Percentiles rank a stretch among this genome's conserved stretches.
Conservation (phyloP, 805 yeast species). For the Dipodascopsis uninucleata region DNA sequence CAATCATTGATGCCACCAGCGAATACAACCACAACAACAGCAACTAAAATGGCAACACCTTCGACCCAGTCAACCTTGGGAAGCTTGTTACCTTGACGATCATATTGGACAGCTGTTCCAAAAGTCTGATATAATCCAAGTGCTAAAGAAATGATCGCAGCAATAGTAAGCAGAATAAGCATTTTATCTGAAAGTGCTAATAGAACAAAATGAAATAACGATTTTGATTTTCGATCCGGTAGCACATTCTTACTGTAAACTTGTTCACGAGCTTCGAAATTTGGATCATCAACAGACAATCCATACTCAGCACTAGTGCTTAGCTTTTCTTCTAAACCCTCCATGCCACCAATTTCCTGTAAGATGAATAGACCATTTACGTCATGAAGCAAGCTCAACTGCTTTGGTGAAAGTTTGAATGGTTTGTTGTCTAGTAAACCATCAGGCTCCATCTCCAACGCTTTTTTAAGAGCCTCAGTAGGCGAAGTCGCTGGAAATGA, state of each 20-base stretch:
- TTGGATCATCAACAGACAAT: constrained; percentile 30
- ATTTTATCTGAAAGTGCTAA: constrained; percentile 91
- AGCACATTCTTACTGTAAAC: constrained; percentile 66
- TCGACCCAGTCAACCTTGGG: constrained; percentile 98
- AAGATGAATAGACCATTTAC: constrained; percentile 39
- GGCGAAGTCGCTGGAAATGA: constrained; percentile 20
- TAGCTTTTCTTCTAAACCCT: constrained; percentile 33
- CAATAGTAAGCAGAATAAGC: constrained; percentile 72
- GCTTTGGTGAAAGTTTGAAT: constrained; percentile 28
- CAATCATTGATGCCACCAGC: constrained; percentile 97
- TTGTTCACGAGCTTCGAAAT: constrained; percentile 37
- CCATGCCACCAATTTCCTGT: constrained; percentile 40
- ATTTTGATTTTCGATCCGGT: constrained; percentile 68
- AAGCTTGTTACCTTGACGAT: constrained; percentile 67
- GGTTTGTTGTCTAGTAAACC: constrained; percentile 16
- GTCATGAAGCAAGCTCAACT: constrained; percentile 29
- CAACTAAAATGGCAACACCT: constrained; percentile 94
- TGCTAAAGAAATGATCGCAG: constrained; percentile 85
- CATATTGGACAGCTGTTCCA: constrained; percentile 74
- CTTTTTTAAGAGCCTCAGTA: constrained; percentile 12
- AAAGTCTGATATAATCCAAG: constrained; percentile 89
- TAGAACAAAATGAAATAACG: constrained; percentile 64
- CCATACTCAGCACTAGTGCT: constrained; percentile 36
- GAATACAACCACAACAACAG: constrained; percentile 81
- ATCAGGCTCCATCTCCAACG: constrained; percentile 12